Evolutionary conservation across 139 green algal genomes (phyloP).

Genomic region (Chlamydomonas sphaeroides): DNA sequence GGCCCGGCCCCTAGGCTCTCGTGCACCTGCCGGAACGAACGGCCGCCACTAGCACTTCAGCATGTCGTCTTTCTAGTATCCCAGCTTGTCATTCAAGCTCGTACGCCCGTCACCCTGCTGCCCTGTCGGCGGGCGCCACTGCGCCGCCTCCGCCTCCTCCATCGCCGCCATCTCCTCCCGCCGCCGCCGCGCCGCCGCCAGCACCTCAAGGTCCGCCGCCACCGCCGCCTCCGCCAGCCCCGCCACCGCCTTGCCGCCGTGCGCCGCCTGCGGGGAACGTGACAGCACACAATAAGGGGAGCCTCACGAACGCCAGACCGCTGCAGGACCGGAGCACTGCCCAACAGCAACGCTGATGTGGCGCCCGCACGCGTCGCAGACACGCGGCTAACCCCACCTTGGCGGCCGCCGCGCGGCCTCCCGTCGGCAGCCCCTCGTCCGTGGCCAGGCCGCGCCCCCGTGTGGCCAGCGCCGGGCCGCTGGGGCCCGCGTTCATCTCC

Average conservation of each 20-base stretch:
- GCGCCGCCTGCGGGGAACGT: too few species aligned
- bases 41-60: too few species aligned
- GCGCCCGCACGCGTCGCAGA: too few species aligned
- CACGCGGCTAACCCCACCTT: too few species aligned
- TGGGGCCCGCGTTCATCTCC: conserved; percentile 30
- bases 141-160: conserved; percentile 35
- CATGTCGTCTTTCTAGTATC: too few species aligned
- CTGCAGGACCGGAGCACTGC: too few species aligned
- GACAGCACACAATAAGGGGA: too few species aligned
- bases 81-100: conserved; percentile 66
- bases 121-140: conserved; percentile 61
- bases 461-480: not conserved
- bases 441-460: conserved; percentile 13
- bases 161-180: conserved; percentile 15
- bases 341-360: too few species aligned
- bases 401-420: not conserved
- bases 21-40: too few species aligned
- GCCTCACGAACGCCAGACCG: too few species aligned
- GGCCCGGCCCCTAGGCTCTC: too few species aligned
- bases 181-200: conserved; percentile 35
- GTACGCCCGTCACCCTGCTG: conserved; percentile 69
- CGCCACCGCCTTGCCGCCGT: not conserved
- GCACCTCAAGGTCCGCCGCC: conserved; percentile 35
- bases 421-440: not conserved
- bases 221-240: conserved; percentile 32